A percentile compares a stretch with the other conserved stretches of the same genome.
These are phyloP conservation scores for Talaromyces sp. DNA, from an alignment of 2,329 filamentous ascomycete species.

Conservation along the genomic window DNA sequence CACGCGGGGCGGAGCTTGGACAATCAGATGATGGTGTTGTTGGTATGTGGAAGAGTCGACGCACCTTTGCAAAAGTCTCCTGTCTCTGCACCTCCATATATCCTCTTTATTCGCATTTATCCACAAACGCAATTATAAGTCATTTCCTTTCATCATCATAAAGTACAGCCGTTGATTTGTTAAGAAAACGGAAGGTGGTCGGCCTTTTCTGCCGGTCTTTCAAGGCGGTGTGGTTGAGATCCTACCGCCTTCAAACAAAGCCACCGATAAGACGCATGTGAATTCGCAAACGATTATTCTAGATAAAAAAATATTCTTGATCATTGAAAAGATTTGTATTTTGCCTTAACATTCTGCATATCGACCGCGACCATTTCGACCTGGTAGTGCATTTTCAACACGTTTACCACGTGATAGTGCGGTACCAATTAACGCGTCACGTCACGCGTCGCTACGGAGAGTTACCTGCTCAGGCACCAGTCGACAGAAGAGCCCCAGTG, in stretches of 20 bases:
- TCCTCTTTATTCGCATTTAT: neutral
- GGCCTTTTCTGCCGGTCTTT: conserved; percentile 22
- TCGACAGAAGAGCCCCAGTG: neutral
- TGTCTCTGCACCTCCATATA: conserved; percentile 36
- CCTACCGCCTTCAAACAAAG: neutral
- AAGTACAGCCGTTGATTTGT: neutral
- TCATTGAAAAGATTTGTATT: neutral
- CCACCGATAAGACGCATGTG: neutral
- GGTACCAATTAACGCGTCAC: conserved; percentile 13
- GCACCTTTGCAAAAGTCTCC: conserved; percentile 39
- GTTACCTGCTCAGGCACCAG: neutral
- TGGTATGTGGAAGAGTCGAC: neutral
- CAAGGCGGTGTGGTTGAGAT: conserved; percentile 19
- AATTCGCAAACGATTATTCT: neutral
- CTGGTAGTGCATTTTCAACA: neutral
- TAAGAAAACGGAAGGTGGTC: neutral
- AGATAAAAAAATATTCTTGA: neutral
- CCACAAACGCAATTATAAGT: neutral
- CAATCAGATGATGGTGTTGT: conserved; percentile 17
- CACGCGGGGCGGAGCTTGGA: conserved; percentile 54
- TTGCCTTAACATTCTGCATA: neutral
- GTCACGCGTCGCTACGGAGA: conserved; percentile 5
- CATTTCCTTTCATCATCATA: neutral
- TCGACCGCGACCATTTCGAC: neutral
- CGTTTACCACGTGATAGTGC: conserved; percentile 9